Evolutionary conservation across 345 rosid genomes (phyloP).

Genomic region (Trapa bicornis): DNA sequence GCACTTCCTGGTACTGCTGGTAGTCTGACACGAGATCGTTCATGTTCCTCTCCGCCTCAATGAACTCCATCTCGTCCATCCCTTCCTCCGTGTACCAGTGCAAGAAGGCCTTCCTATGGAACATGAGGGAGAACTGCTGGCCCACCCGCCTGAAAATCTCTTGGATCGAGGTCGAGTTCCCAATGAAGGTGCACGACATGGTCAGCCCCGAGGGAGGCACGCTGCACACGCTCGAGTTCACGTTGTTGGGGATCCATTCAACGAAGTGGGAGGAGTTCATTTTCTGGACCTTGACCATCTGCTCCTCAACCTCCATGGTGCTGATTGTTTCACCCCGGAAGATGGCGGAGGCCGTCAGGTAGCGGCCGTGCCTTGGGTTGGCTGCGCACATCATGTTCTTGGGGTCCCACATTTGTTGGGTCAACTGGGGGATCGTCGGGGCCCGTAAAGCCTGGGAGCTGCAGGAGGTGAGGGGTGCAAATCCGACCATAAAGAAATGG

Average conservation of each 20-base stretch:
- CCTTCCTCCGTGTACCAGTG: no score
- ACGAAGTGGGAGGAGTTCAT: slow-evolving; percentile 86
- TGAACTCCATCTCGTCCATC: no score
- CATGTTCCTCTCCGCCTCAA: slow-evolving; percentile 50
- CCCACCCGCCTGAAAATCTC: no score
- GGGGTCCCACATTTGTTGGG: slow-evolving; percentile 82
- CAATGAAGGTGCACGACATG: slow-evolving; percentile 67
- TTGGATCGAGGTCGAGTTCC: slow-evolving; percentile 49
- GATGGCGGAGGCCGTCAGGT: slow-evolving; percentile 83
- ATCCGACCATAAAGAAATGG: slow-evolving; percentile 64
- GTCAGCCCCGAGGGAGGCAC: slow-evolving; percentile 59
- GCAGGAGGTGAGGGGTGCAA: slow-evolving; percentile 27
- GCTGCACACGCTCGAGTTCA: slow-evolving; percentile 75
- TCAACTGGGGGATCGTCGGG: slow-evolving; percentile 68
- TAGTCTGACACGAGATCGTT: slow-evolving; percentile 84
- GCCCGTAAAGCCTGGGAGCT: slow-evolving; percentile 75
- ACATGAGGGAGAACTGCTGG: no score
- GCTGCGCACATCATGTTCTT: slow-evolving; percentile 40
- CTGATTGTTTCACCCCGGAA: slow-evolving; percentile 76
- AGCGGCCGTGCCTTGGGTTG: slow-evolving; percentile 50
- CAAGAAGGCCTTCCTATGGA: no score
- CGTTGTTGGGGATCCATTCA: slow-evolving; percentile 57
- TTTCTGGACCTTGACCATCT: slow-evolving; percentile 83
- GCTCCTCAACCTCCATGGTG: slow-evolving; percentile 82
- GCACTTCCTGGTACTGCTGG: slow-evolving; percentile 57